Percentiles rank a stretch among this genome's conserved stretches.
Evolutionary conservation across 2,329 filamentous ascomycete genomes (phyloP).

Genomic region (Podosphaera fusca): DNA sequence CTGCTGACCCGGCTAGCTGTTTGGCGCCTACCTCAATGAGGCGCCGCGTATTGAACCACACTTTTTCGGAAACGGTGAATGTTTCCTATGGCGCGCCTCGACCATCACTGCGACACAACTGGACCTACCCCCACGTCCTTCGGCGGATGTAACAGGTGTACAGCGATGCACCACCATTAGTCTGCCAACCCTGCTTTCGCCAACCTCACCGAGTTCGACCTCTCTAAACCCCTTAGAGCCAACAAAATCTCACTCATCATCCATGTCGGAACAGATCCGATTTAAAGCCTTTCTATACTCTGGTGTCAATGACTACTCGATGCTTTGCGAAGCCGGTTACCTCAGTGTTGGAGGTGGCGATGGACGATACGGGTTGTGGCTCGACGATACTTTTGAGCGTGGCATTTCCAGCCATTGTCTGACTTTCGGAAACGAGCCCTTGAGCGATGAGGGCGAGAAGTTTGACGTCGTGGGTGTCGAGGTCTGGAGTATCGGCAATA

Average conservation of each 20-base stretch:
- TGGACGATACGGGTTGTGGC: constrained; percentile 81
- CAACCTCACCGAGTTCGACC: constrained; percentile 8
- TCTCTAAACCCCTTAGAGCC: constrained; percentile 6
- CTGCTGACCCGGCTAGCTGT: constrained; percentile 28
- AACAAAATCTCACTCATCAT: constrained; percentile 21
- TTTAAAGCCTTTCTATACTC: constrained; percentile 97
- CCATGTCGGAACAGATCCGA: constrained; percentile 45
- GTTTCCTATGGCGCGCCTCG: constrained; percentile 69
- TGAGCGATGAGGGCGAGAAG: constrained; percentile 81
- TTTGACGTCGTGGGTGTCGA: constrained; percentile 83
- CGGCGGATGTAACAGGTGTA: constrained; percentile 37
- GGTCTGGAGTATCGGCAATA: constrained; percentile 67
- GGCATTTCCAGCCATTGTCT: constrained; percentile 67
- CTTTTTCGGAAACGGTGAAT: constrained; percentile 92
- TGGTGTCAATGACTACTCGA: constrained; percentile 89
- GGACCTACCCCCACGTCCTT: constrained; percentile 43
- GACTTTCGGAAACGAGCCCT: constrained; percentile 83
- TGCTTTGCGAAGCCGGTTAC: constrained; percentile 71
- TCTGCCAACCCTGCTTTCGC: constrained; percentile 7
- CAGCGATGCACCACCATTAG: constrained; percentile 35
- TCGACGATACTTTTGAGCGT: constrained; percentile 63
- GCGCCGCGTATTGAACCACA: constrained; percentile 56
- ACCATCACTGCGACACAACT: constrained; percentile 30
- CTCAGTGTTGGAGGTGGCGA: constrained; percentile 73
- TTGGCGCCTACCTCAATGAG: constrained; percentile 87